Percentiles rank a stretch among this genome's conserved stretches.
These are phyloP conservation scores for Plasmopara muralis DNA, from an alignment of 352 stramenopile genomes.

Conservation along the genomic window DNA sequence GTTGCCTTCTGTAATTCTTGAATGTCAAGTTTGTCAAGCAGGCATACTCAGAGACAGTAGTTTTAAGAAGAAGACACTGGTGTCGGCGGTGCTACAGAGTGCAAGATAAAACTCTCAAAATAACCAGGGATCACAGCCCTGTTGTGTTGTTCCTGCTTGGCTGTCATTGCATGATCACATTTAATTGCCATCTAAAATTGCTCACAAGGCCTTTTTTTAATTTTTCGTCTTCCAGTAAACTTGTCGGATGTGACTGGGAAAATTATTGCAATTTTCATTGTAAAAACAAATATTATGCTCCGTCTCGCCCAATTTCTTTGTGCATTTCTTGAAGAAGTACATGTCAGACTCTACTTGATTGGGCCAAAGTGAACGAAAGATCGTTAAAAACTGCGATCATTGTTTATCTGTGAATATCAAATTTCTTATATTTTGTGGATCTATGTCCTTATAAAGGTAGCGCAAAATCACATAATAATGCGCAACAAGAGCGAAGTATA, in stretches of 20 bases:
- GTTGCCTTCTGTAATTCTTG: slow-evolving; percentile 18
- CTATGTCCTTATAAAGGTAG: slow-evolving; percentile 27
- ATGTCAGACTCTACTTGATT: slow-evolving; percentile 38
- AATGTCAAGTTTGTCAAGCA: slow-evolving; percentile 22
- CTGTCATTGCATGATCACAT: slow-evolving; percentile 2
- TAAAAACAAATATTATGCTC: slow-evolving; percentile 40
- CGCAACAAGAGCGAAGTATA: neutral
- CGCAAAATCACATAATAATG: slow-evolving; percentile 45
- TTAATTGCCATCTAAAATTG: too few species aligned
- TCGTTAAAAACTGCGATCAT: slow-evolving; percentile 37
- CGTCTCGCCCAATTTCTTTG: slow-evolving; percentile 39
- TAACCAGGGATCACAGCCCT: too few species aligned
- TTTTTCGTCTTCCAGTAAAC: slow-evolving; percentile 22
- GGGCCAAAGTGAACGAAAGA: slow-evolving; percentile 71
- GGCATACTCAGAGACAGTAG: slow-evolving; percentile 12
- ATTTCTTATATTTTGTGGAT: slow-evolving; percentile 41
- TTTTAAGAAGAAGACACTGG: too few species aligned
- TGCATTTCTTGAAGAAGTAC: slow-evolving; percentile 58
- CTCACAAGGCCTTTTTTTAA: too few species aligned
- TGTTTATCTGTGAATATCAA: slow-evolving; percentile 1
- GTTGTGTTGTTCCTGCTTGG: slow-evolving; percentile 28
- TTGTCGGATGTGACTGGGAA: slow-evolving; percentile 65
- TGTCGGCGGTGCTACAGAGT: too few species aligned
- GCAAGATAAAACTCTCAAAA: too few species aligned
- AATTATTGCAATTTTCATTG: slow-evolving; percentile 32